These are phyloP conservation scores for Testicularia cyperi DNA, from an alignment of 1,284 basidiomycete species.

Conservation along the genomic window DNA sequence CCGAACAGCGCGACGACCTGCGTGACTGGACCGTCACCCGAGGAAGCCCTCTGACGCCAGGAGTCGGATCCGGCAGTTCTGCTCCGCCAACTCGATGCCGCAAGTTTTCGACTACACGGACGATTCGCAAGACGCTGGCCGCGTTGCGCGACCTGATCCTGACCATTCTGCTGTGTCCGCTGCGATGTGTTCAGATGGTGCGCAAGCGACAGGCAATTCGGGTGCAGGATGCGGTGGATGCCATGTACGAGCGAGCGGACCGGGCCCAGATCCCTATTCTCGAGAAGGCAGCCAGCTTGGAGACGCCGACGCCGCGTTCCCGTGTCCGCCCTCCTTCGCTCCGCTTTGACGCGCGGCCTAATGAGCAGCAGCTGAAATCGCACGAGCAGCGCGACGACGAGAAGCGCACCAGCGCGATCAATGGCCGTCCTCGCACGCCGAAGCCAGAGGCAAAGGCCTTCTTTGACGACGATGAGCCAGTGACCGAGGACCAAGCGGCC, in stretches of 20 bases:
- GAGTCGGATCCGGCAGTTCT: too few species aligned
- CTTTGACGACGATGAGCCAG: conserved; percentile 13
- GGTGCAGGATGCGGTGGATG: conserved; percentile 12
- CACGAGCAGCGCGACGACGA: too few species aligned
- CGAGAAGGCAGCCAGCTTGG: conserved; percentile 10
- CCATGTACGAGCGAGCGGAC: conserved; percentile 14
- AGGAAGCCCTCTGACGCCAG: neutral
- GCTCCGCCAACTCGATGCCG: neutral
- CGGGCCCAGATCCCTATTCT: conserved; percentile 22
- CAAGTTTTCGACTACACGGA: conserved; percentile 4
- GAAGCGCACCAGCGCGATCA: conserved; percentile 3
- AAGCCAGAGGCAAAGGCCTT: conserved; percentile 8
- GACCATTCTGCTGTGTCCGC: conserved; percentile 13
- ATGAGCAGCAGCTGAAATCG: conserved; percentile 1
- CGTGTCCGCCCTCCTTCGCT: conserved; percentile 6
- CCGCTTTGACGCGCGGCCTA: conserved; percentile 7
- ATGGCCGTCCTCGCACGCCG: conserved; percentile 16
- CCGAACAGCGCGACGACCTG: conserved; percentile 15
- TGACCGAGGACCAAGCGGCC: conserved; percentile 45
- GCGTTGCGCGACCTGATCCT: conserved; percentile 22
- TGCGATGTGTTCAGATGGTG: conserved; percentile 23
- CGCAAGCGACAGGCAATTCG: conserved; percentile 5
- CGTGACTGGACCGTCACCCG: conserved; percentile 6
- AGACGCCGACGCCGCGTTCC: neutral
- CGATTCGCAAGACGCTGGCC: conserved; percentile 10